A percentile compares a stretch with the other conserved stretches of the same genome.
These are phyloP conservation scores for Pisolithus tinctorius DNA, from an alignment of 768 basidiomycete genomes.

Conservation along the genomic window DNA sequence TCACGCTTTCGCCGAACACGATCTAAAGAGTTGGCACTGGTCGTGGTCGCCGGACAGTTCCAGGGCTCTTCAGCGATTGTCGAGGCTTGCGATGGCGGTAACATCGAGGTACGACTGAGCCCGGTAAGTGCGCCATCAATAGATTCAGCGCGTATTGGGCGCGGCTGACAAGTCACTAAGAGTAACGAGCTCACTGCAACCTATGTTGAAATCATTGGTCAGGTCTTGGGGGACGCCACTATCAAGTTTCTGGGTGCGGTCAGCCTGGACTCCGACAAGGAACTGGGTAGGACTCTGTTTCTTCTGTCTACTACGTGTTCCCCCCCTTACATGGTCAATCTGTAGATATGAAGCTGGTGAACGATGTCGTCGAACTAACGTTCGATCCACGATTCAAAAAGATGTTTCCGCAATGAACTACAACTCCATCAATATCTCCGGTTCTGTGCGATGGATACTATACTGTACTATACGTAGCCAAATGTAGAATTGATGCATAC, in stretches of 20 bases:
- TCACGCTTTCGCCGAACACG: not conserved
- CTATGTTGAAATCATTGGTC: conserved; percentile 65
- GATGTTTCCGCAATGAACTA: conserved; percentile 35
- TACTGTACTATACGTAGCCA: not conserved
- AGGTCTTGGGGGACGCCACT: conserved; percentile 45
- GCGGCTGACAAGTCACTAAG: conserved; percentile 18
- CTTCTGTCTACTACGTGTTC: not conserved
- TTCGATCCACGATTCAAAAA: conserved; percentile 50
- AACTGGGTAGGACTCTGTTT: conserved; percentile 48
- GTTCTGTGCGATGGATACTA: not conserved
- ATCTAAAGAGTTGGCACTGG: conserved; percentile 1
- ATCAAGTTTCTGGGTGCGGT: conserved; percentile 49
- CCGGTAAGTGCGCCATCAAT: conserved; percentile 28
- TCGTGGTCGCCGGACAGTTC: conserved; percentile 17
- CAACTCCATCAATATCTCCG: not conserved
- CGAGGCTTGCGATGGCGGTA: conserved; percentile 59
- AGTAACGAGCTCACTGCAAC: conserved; percentile 41
- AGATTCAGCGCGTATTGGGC: not conserved
- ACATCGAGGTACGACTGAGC: conserved; percentile 43
- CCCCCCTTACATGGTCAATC: conserved; percentile 4
- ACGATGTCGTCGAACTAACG: conserved; percentile 55
- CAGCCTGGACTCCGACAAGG: conserved; percentile 45
- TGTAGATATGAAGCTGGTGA: conserved; percentile 53
- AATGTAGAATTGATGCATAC: not conserved
- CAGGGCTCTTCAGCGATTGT: conserved; percentile 47